Evolutionary conservation across 2,329 filamentous ascomycete genomes (phyloP), one percentile per base, ranked within the genome.

Genomic region (Venturia pyrina): DNA sequence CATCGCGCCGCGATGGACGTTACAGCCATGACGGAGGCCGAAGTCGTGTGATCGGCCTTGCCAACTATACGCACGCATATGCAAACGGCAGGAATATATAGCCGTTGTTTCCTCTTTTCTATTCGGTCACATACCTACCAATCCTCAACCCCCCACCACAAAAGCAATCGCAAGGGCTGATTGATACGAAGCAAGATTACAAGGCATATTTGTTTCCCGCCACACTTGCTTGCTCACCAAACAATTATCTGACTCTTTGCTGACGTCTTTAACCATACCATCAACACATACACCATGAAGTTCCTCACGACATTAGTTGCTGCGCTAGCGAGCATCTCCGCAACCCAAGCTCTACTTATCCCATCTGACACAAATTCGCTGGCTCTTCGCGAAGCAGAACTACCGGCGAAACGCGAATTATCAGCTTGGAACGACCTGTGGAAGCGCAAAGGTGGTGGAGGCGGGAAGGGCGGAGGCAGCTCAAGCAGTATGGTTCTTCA

Each of bases 371-470:
- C 64, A 28, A 62, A 61, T 15, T 53, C 43, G 13, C 48, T 67
- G 17, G 28, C 37, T 17, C 50, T 34, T 28, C 48, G 63, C 10
- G 50, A 65, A 21, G n/a, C 50, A 28, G 7, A 40, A 21, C 37
- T 46, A n/a, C 46, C 41, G 24, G 21, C 34, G 3, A 62, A 53
- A 44, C 64, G 64, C 57, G 64, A 66, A 28, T 21, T 62, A 57
- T 62, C 56, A 8, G 32, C 53, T 5, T 59, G 48, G 43, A 69
- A 70, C 48, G 66, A 68, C 7, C 69, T 82, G 37, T 76, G 78
- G 66, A 83, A 83, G 70, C 78, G 82, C 65, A 81, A 79, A 70
- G 81, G 81, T 32, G 78, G 77, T 43, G 74, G 78, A 44, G 73
- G 75, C 41, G 77, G 80, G 6, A 77, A 73, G 40, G 69, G 73